Evolutionary conservation across 2,329 filamentous ascomycete genomes (phyloP).

Genomic region (Fusarium neocosmosporiellum): DNA sequence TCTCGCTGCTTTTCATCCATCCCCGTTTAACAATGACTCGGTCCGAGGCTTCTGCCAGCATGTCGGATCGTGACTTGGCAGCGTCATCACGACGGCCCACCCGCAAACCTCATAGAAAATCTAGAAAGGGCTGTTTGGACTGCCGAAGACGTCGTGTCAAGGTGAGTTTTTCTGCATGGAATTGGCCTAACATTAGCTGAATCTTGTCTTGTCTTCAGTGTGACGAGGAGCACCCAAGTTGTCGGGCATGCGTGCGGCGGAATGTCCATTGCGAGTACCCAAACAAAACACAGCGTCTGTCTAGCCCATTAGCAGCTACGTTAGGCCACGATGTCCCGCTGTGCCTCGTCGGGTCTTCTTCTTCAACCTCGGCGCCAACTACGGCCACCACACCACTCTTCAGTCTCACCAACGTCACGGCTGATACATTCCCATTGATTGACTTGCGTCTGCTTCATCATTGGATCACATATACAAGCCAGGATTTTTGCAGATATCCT

Average conservation of each 20-base stretch:
- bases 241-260: neutral
- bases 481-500: neutral
- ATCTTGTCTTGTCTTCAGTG: neutral
- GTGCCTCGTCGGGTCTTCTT: neutral
- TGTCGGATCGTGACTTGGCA: neutral
- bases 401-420: neutral
- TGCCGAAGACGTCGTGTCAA: neutral
- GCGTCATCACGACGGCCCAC: neutral
- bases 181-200: neutral
- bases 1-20: neutral
- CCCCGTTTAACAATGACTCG: neutral
- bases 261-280: neutral
- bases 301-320: too few species aligned
- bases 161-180: neutral
- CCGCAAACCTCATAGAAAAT: neutral
- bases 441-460: neutral
- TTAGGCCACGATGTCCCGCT: too few species aligned
- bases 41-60: neutral
- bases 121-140: neutral
- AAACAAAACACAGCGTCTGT: neutral
- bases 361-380: neutral
- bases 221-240: neutral
- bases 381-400: neutral
- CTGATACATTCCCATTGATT: neutral
- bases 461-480: neutral